A percentile compares a stretch with the other conserved stretches of the same genome.
Evolutionary conservation across 2,329 filamentous ascomycete species (phyloP).

Genomic region (Stagonosporopsis rhizophila): DNA sequence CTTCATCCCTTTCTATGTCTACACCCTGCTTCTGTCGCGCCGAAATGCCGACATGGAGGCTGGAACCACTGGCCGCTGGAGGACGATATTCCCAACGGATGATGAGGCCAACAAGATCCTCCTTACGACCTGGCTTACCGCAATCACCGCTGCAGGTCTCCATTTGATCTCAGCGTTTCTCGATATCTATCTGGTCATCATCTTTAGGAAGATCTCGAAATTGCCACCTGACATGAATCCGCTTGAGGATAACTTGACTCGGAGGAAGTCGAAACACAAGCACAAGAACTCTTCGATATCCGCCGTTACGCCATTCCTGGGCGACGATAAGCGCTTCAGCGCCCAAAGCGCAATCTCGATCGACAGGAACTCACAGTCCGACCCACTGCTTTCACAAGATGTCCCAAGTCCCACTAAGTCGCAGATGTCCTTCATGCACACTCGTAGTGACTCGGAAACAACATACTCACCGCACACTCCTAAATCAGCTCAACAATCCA

Average conservation of each 20-base stretch:
- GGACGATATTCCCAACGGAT: conserved; percentile 68
- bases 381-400: conserved; percentile 38
- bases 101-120: conserved; percentile 66
- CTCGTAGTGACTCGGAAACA: conserved; percentile 69
- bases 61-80: conserved; percentile 65
- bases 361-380: conserved; percentile 42
- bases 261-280: conserved; percentile 72
- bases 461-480: conserved; percentile 60
- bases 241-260: conserved; percentile 83
- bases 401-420: conserved; percentile 45
- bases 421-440: conserved; percentile 81
- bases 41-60: conserved; percentile 59
- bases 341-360: conserved; percentile 52
- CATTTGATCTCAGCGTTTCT: conserved; percentile 75
- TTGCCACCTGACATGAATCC: conserved; percentile 97
- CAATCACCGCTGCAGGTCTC: conserved; percentile 68
- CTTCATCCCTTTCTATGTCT: conserved; percentile 68
- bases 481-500: conserved; percentile 61
- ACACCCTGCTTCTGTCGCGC: conserved; percentile 63
- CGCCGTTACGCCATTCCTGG: conserved; percentile 50
- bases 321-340: conserved; percentile 70
- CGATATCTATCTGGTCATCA: conserved; percentile 75
- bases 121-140: conserved; percentile 71
- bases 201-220: conserved; percentile 81
- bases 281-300: conserved; percentile 68